phyloP scores from a whole-genome alignment of 805 yeast species.

The Scheffersomyces stipitis region DNA sequence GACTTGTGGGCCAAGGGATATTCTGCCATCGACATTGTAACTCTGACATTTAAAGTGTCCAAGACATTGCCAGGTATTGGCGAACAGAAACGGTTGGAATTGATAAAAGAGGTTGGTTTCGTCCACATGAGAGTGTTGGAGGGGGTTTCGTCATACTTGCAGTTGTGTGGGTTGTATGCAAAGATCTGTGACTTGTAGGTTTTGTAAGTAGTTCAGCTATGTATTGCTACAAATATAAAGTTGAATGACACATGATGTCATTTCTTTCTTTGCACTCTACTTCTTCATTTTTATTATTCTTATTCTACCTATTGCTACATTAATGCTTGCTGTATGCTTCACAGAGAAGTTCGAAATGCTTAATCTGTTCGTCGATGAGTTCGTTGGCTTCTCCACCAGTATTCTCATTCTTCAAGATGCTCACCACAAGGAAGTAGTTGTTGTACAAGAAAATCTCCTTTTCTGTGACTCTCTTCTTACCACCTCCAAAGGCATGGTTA shows the following conservation, averaged over 20 bases:
- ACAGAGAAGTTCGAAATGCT: slow-evolving; percentile 40
- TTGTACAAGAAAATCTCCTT: slow-evolving; percentile 73
- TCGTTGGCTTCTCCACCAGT: slow-evolving; percentile 16
- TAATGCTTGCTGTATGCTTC: slow-evolving; percentile 32
- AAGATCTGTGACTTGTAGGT: slow-evolving; percentile 41
- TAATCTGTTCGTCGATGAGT: slow-evolving; percentile 35
- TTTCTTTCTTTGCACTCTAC: too few species aligned
- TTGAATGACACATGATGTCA: too few species aligned
- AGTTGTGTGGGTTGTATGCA: slow-evolving; percentile 80
- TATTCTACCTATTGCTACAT: too few species aligned
- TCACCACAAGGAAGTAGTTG: slow-evolving; percentile 64
- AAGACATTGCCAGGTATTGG: slow-evolving; percentile 68
- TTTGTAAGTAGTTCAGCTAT: too few species aligned
- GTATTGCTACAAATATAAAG: too few species aligned
- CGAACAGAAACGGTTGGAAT: slow-evolving; percentile 70
- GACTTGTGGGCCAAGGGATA: slow-evolving; percentile 87
- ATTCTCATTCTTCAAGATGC: slow-evolving; percentile 48
- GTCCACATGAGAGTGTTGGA: slow-evolving; percentile 91
- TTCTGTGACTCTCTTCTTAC: slow-evolving; percentile 40
- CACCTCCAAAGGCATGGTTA: slow-evolving; percentile 33
- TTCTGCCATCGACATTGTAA: slow-evolving; percentile 87
- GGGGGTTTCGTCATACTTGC: slow-evolving; percentile 87
- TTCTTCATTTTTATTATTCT: too few species aligned
- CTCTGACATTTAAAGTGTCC: slow-evolving; percentile 85
- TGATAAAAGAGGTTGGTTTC: slow-evolving; percentile 83